phyloP scores from a whole-genome alignment of 768 basidiomycete species.

The Trametes cinnabarina region DNA sequence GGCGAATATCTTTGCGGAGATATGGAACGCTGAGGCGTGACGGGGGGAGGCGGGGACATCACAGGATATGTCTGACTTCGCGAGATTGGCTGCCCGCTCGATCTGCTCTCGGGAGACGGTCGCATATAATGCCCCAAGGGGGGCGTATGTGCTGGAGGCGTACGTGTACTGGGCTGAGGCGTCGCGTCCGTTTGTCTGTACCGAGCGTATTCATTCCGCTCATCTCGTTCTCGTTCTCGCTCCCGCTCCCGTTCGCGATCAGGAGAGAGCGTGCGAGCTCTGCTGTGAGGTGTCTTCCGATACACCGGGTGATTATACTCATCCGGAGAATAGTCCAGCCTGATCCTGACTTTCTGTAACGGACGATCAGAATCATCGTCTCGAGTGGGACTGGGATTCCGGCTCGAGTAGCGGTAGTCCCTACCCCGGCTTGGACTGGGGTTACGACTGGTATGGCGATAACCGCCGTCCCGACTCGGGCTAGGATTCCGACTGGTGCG shows the following conservation, averaged over 20 bases:
- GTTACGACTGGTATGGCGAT: no score
- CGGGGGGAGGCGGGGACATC: background rate
- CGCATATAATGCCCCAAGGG: conserved; percentile 12
- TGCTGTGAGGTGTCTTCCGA: conserved; percentile 3
- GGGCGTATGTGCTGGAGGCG: conserved; percentile 11
- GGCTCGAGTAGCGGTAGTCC: no score
- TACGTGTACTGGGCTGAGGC: conserved; percentile 1
- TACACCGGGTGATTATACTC: conserved; percentile 3
- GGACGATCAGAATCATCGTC: no score
- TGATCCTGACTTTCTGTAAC: no score
- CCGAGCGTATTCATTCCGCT: conserved; percentile 1
- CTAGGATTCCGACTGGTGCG: background rate
- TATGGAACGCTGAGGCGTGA: background rate
- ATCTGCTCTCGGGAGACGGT: conserved; percentile 9
- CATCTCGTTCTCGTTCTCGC: background rate
- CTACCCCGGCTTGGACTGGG: no score
- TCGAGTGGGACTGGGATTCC: no score
- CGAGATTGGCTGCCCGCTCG: conserved; percentile 12
- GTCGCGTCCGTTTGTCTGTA: conserved; percentile 8
- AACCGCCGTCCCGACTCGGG: no score
- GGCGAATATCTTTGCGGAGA: conserved; percentile 8
- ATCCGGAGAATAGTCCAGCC: no score
- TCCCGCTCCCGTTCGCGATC: background rate
- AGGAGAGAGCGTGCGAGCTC: conserved; percentile 1
- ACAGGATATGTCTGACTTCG: conserved; percentile 25